Evolutionary conservation across 2,329 filamentous ascomycete genomes (phyloP).

Genomic region (Myriosclerotinia curreyana): DNA sequence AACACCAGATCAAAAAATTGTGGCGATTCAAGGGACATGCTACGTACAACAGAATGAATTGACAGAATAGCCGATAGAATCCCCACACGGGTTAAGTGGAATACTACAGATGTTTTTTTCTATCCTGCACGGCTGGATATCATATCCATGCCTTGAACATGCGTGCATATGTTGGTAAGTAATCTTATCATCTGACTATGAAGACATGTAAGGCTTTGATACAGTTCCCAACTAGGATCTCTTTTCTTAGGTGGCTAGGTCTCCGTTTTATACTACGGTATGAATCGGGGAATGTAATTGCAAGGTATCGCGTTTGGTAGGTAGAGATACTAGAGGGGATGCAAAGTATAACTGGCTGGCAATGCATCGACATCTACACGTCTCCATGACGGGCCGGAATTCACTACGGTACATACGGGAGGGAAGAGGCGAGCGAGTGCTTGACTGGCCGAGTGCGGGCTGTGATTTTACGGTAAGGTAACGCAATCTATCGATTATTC

Average conservation of each 20-base stretch:
- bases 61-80: not conserved
- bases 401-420: conserved; percentile 1
- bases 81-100: not conserved
- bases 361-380: not conserved
- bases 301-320: not conserved
- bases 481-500: not conserved
- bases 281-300: not conserved
- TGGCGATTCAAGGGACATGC: not conserved
- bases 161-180: conserved; percentile 18
- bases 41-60: not conserved
- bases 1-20: not conserved
- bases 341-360: not conserved
- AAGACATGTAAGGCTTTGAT: not conserved
- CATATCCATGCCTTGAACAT: not conserved
- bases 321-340: not conserved
- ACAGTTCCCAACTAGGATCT: not conserved
- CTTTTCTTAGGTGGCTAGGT: not conserved
- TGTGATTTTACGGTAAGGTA: not conserved
- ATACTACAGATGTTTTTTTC: not conserved
- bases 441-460: not conserved
- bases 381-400: conserved; percentile 4
- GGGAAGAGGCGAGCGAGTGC: conserved; percentile 18
- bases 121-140: not conserved
- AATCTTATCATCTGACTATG: conserved; percentile 16
- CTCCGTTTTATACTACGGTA: not conserved